These are phyloP conservation scores for Zostera marina DNA, from an alignment of 116 monocot species.

Conservation along the genomic window DNA sequence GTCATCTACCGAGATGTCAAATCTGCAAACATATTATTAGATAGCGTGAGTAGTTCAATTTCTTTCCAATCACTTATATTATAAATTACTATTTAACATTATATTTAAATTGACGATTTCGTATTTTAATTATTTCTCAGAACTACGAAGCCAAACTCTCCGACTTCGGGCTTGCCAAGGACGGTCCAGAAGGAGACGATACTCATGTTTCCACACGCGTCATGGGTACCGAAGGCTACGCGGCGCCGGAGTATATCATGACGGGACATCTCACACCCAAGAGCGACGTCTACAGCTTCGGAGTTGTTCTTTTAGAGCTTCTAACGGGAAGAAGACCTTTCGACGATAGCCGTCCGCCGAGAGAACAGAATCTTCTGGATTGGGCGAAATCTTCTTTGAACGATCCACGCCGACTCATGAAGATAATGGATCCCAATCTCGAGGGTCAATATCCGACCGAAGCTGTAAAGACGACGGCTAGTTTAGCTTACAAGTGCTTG, in stretches of 20 bases:
- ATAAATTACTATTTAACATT: no score
- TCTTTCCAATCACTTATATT: no score
- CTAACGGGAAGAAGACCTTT: slow-evolving; percentile 49
- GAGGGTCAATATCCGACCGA: slow-evolving; percentile 44
- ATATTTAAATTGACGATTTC: no score
- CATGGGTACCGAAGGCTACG: not conserved
- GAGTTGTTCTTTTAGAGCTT: slow-evolving; percentile 33
- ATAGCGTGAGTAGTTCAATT: no score
- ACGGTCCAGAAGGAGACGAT: not conserved
- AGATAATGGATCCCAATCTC: slow-evolving; percentile 48
- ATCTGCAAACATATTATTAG: no score
- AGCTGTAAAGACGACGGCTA: slow-evolving; percentile 37
- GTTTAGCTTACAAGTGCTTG: slow-evolving; percentile 51
- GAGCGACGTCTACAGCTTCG: slow-evolving; percentile 7
- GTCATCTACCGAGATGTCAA: no score
- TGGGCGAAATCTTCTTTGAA: slow-evolving; percentile 57
- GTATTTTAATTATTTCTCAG: no score
- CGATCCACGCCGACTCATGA: slow-evolving; percentile 27
- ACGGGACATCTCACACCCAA: no score
- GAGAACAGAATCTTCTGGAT: slow-evolving; percentile 78
- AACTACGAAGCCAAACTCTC: no score
- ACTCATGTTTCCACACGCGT: not conserved
- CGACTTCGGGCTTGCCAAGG: not conserved
- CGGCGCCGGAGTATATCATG: not conserved
- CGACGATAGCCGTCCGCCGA: slow-evolving; percentile 43